Evolutionary conservation across 257 asterid species (phyloP).

Genomic region (Thymus mandschuricus): DNA sequence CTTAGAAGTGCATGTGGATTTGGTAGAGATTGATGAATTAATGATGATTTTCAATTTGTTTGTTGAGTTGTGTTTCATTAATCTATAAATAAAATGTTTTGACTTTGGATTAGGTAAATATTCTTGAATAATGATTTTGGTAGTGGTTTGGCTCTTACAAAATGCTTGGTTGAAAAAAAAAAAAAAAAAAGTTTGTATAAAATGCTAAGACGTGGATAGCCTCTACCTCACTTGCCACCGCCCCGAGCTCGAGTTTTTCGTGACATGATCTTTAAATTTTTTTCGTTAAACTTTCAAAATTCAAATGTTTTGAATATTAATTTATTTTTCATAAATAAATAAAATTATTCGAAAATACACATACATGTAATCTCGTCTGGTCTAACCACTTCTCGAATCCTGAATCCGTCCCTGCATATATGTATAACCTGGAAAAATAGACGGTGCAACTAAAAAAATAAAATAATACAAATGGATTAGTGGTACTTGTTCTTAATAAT

Average conservation of each 20-base stretch:
- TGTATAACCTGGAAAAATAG: too few species aligned
- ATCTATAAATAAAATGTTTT: background rate
- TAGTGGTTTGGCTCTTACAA: background rate
- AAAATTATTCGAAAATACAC: too few species aligned
- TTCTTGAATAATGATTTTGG: background rate
- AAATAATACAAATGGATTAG: background rate
- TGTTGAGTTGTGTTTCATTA: slow-evolving; percentile 15
- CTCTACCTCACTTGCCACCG: background rate
- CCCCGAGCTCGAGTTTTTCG: too few species aligned
- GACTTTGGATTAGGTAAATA: slow-evolving; percentile 21
- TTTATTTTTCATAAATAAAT: too few species aligned
- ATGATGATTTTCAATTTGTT: slow-evolving; percentile 9
- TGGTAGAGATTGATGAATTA: background rate
- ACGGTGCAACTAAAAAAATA: too few species aligned
- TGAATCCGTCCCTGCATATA: too few species aligned
- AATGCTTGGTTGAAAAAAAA: background rate
- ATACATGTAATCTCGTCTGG: too few species aligned
- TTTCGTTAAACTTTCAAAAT: too few species aligned
- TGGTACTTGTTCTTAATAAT: background rate
- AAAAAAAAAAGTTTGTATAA: background rate
- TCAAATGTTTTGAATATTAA: too few species aligned
- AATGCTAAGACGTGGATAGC: slow-evolving; percentile 31
- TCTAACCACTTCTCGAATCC: too few species aligned
- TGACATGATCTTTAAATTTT: too few species aligned
- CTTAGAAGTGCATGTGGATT: background rate